Base-by-base conservation (phyloP, 148 eudicot genomes). In the Rheum nobile region DNA sequence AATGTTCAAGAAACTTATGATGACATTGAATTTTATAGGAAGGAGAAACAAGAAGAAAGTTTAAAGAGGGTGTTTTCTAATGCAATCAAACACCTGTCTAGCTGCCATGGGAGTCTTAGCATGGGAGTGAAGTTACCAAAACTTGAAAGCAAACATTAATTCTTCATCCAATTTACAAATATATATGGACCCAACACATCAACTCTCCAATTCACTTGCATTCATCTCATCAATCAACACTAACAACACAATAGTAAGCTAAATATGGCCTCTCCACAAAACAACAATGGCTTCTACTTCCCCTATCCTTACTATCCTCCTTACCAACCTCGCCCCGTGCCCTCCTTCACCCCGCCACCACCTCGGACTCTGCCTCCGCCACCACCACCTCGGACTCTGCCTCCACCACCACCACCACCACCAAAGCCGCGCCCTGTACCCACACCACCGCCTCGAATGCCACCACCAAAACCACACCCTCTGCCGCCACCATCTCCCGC, bases 1-100 rank as follows among this genome's bases (percentile, higher is more conserved):
- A 14, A 14, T 46, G 4, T 46, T 17, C 19, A 3, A 50, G 5
- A 0, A 7, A n/a, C 22, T 6, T 50, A 50, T 10, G 57, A 14
- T 57, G 9, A 26, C 65, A 10, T 57, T 24, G 16, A 13, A 28
- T 57, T 57, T 26, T 8, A 50, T 5, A 10, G 32, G 6, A 57
- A 57, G 65, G 29, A 57, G 10, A 65, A 4, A 21, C 21, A 77
- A 74, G 55, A 73, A 28, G 63, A 42, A 76, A 67, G 8, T 17
- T 26, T 14, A 6, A 41, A 76, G 82, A 29, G 81, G 84, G 70
- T 84, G 86, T 79, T 76, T 79, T 81, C 39, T 24, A 80, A 70
- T 80, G 74, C 85, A 83, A 77, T 59, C 80, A 78, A 78, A 26
- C 54, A 26, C 38, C 26, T 19, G 31, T 4, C 57, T n/a, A 6